Evolutionary conservation across 2,329 filamentous ascomycete species (phyloP).

Genomic region (Monilinia fructicola): DNA sequence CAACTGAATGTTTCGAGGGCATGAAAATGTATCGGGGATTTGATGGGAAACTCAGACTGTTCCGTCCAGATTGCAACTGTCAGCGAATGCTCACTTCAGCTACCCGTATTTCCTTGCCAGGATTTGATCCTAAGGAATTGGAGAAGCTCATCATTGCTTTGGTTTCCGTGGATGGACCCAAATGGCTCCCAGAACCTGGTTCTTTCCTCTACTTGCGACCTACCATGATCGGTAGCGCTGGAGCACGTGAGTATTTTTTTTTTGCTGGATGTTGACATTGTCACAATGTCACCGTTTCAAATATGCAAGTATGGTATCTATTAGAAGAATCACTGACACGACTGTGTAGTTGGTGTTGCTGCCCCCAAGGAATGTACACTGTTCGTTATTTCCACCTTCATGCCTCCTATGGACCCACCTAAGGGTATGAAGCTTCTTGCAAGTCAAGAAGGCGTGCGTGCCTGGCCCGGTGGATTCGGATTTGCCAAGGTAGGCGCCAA

Average conservation of each 20-base stretch:
- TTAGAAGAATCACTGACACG: neutral
- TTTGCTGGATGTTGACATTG: neutral
- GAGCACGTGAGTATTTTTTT: slow-evolving; percentile 48
- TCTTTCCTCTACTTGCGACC: slow-evolving; percentile 76
- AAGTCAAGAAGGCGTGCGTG: slow-evolving; percentile 76
- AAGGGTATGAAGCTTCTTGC: slow-evolving; percentile 74
- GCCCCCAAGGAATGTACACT: slow-evolving; percentile 79
- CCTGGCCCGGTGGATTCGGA: slow-evolving; percentile 91
- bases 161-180: slow-evolving; percentile 68
- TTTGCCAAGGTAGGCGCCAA: slow-evolving; percentile 92
- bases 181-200: slow-evolving; percentile 76
- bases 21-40: slow-evolving; percentile 78
- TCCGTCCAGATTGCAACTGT: slow-evolving; percentile 61
- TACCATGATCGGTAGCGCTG: slow-evolving; percentile 79
- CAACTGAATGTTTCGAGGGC: slow-evolving; percentile 88
- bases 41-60: slow-evolving; percentile 62
- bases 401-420: slow-evolving; percentile 54
- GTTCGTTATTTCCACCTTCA: slow-evolving; percentile 73
- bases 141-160: slow-evolving; percentile 72
- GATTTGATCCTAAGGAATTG: slow-evolving; percentile 68
- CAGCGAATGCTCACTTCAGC: slow-evolving; percentile 52
- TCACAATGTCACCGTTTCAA: neutral
- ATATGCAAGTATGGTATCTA: neutral
- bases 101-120: slow-evolving; percentile 69
- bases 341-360: slow-evolving; percentile 64